Evolutionary conservation across 1,139 yeast genomes (phyloP), one percentile per base, ranked within the genome.

Genomic region (Suhomyces anneliseae): DNA sequence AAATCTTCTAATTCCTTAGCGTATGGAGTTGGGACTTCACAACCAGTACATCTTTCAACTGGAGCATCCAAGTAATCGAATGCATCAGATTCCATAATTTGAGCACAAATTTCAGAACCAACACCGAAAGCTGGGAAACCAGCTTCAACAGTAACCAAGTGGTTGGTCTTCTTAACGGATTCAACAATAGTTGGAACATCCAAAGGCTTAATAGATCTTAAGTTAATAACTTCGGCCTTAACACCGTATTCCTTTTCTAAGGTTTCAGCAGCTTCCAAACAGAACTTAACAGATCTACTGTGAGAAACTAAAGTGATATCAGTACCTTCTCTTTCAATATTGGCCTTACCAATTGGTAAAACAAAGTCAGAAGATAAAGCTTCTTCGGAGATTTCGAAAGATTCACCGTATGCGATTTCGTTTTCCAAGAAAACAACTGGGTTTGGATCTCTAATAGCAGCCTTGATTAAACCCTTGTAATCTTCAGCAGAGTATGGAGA

Each of bases 11-110:
- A 83, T 75, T 87, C 95, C 72, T 85, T 82, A 60, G 97, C 97
- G 69, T 95, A 95, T 56, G 99, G 99, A 60, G 99, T 95, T 69
- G 99, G 99, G 35, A 92, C 97, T 76, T 95, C 99, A 67, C 98
- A 95, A 71, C 99, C 99, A 51, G 99, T 95, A 64, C 92, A 95
- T 81, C 99, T 90, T 76, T 87, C 96, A 58, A 93, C 93, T 59
- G 99, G 99, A 54, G 99, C 96, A 72, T 95, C 99, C 70, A 95
- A 83, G 82, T 90, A 89, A 75, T 95, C 99, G 61, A 93, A 93
- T 48, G 96, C 98, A 73, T 92, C 98, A 47, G 96, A 84, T 78
- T 95, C 99, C 97, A 93, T 90, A 66, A 95, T 81, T 75, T 90
- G 97, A 54, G 98, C 99, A 68, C 93, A 85, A 64, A 95, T 88